A percentile compares a stretch with the other conserved stretches of the same genome.
Conservation (phyloP, 2,329 filamentous ascomycete genomes). For the Penicillium frequentans region DNA sequence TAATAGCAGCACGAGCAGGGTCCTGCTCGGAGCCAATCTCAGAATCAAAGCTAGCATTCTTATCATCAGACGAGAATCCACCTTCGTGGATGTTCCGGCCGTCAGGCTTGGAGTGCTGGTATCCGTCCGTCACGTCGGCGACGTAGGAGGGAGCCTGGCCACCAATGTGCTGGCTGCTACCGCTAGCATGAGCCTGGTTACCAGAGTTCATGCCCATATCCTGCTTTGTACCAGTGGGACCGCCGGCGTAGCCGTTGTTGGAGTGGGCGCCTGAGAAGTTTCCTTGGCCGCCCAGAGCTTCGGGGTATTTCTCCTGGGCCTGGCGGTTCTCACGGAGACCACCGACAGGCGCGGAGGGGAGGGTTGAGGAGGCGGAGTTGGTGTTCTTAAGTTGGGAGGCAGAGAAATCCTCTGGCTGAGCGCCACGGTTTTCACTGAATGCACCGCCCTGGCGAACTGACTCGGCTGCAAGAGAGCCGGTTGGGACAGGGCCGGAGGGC, state of each 20-base stretch:
- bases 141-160: slow-evolving; percentile 41
- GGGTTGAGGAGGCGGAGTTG: slow-evolving; percentile 52
- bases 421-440: slow-evolving; percentile 61
- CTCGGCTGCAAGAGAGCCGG: slow-evolving; percentile 75
- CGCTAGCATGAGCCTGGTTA: slow-evolving; percentile 25
- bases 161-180: slow-evolving; percentile 27
- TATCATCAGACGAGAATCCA: slow-evolving; percentile 40
- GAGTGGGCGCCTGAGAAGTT: slow-evolving; percentile 39
- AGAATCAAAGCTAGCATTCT: slow-evolving; percentile 52
- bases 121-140: slow-evolving; percentile 32
- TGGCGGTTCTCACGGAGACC: slow-evolving; percentile 46
- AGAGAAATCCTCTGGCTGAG: slow-evolving; percentile 50
- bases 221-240: slow-evolving; percentile 31
- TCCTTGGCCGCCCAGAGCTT: slow-evolving; percentile 39
- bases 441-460: slow-evolving; percentile 61
- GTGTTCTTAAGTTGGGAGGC: slow-evolving; percentile 56
- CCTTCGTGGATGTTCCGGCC: slow-evolving; percentile 54
- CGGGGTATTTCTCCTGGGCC: slow-evolving; percentile 45
- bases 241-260: slow-evolving; percentile 37
- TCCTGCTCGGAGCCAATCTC: slow-evolving; percentile 58
- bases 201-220: slow-evolving; percentile 26
- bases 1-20: slow-evolving; percentile 52
- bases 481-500: slow-evolving; percentile 61
- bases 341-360: slow-evolving; percentile 51
- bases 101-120: slow-evolving; percentile 46